Evolutionary conservation across 495 filamentous ascomycete species (phyloP), one percentile per base, ranked within the genome.

Genomic region (Lentithecium fluviatile): DNA sequence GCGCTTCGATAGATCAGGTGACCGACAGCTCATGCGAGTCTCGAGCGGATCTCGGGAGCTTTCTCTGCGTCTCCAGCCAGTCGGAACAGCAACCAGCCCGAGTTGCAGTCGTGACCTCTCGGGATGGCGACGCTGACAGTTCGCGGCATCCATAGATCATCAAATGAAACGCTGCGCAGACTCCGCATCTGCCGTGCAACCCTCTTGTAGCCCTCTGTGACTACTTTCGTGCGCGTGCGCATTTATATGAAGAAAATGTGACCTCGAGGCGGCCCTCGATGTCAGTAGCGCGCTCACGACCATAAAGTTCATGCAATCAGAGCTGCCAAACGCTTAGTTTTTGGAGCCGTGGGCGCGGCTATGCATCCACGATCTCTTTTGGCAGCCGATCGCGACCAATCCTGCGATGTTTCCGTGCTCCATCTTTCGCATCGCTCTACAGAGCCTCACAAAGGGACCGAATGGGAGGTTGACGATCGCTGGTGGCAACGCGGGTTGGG

Each of bases 61-160:
- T 56, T 45, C 15, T 56, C 23, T 56, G 49, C 49, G 50, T 45
- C 38, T 53, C 62, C 49, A 49, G 62, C 62, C 62, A 65, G 56
- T 65, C 56, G 50, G 62, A 56, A 49, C n/a, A 26, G 36, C 21
- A 24, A 21, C 56, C n/a, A 46, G 47, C 19, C 42, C 37, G 25
- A 24, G 19, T 53, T 26, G 59, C 43, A 46, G 36, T 32, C 57
- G 52, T 51, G 45, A 52, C 46, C 25, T n/a, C 45, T 45, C 50
- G 29, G 55, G 25, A 26, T 20, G 56, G 24, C 17, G 46, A 45
- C 5, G 45, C 49, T 40, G 29, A 20, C 17, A 24, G 17, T 49
- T 19, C 49, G 51, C 46, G 25, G 37, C 38, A 42, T 29, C 19
- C 12, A 21, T 40, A 5, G 0, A 29, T 23, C 20, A 25, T 24